These are phyloP conservation scores for Jackrogersella minutella DNA, from an alignment of 495 filamentous ascomycete species.

Conservation along the genomic window DNA sequence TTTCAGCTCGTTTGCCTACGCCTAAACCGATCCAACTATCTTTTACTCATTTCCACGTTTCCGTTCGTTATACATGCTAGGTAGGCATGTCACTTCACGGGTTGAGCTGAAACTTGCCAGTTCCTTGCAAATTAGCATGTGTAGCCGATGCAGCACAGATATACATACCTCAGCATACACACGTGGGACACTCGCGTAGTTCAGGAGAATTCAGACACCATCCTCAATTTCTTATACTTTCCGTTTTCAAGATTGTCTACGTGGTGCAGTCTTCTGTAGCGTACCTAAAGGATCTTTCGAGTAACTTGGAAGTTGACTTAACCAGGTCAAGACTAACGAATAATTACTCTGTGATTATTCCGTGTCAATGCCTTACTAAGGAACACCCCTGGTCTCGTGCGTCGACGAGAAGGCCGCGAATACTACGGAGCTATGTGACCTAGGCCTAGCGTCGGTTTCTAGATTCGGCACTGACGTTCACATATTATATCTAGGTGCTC, in stretches of 20 bases:
- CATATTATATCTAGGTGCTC: not conserved
- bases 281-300: not conserved
- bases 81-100: not conserved
- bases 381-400: not conserved
- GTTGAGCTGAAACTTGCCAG: not conserved
- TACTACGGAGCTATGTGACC: not conserved
- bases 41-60: not conserved
- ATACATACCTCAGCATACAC: not conserved
- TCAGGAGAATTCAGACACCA: not conserved
- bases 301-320: not conserved
- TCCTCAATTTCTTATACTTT: not conserved
- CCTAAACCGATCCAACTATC: not conserved
- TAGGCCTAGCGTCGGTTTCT: not conserved
- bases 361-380: not conserved
- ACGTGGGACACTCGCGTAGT: not conserved
- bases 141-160: not conserved
- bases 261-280: not conserved
- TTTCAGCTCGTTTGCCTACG: not conserved
- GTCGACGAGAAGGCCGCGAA: not conserved
- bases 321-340: not conserved
- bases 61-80: too few relatives aligned
- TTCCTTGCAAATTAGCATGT: not conserved
- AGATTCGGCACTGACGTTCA: slow-evolving; percentile 7
- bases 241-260: not conserved
- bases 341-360: not conserved